phyloP scores from a whole-genome alignment of 2,329 filamentous ascomycete genomes.

The Sarocladium oryzae region DNA sequence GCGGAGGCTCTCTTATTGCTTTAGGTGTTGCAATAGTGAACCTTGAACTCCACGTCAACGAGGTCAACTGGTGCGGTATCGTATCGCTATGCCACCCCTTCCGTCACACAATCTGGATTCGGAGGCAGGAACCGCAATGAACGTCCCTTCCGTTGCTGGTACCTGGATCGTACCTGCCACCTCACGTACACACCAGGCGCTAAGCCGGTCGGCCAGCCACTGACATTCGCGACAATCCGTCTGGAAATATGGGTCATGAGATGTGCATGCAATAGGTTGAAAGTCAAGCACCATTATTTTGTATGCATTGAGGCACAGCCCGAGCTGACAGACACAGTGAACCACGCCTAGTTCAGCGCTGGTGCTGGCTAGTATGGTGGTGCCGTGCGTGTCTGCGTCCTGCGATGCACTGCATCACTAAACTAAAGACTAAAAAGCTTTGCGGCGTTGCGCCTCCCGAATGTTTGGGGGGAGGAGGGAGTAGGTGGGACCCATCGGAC shows the following conservation, averaged over 20 bases:
- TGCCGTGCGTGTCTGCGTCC: too few species aligned
- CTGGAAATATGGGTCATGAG: too few species aligned
- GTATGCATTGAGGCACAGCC: too few species aligned
- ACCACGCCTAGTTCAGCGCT: too few species aligned
- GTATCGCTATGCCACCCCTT: neutral
- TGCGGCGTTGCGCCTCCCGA: neutral
- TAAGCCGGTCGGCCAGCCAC: neutral
- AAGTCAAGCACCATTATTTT: too few species aligned
- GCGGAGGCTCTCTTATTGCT: too few species aligned
- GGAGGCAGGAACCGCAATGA: neutral
- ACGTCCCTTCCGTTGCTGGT: neutral
- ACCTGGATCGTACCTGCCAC: constrained; percentile 2
- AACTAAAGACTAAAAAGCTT: too few species aligned
- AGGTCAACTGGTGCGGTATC: neutral
- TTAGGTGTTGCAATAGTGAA: neutral
- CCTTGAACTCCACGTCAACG: neutral
- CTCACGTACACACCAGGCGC: neutral
- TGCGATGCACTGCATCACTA: too few species aligned
- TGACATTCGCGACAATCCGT: neutral
- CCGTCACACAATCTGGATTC: neutral
- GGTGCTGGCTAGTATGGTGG: too few species aligned
- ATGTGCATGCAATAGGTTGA: too few species aligned
- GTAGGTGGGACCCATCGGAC: neutral
- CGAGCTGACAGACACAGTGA: too few species aligned
- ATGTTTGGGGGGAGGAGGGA: neutral